Evolutionary conservation across 148 eudicot species (phyloP).

Genomic region (Arctostaphylos glauca): DNA sequence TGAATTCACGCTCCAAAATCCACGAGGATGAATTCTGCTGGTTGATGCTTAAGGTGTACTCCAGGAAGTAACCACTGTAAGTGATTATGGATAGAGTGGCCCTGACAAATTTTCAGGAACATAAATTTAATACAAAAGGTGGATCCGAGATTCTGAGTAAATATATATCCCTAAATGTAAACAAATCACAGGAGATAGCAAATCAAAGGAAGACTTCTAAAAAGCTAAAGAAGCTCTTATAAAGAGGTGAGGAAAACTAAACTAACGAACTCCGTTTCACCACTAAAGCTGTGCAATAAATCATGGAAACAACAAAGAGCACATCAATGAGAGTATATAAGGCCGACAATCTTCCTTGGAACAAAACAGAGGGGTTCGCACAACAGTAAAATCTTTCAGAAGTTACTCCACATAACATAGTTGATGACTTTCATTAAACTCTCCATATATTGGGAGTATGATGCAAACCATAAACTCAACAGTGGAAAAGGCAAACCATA

Average conservation of each 20-base stretch:
- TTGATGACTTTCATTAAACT: neutral
- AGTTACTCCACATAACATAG: neutral
- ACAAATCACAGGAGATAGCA: neutral
- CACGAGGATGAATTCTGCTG: conserved; percentile 60
- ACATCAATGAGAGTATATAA: neutral
- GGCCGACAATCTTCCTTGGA: neutral
- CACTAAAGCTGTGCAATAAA: neutral
- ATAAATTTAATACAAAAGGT: neutral
- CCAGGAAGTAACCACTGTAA: conserved; percentile 66
- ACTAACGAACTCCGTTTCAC: neutral
- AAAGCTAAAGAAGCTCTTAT: neutral
- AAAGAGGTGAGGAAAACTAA: neutral
- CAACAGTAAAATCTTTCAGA: neutral
- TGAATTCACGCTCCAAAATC: conserved; percentile 72
- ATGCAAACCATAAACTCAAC: neutral
- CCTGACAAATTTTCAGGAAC: conserved; percentile 33
- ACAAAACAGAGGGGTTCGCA: neutral
- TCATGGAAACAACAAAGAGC: neutral
- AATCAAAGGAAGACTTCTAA: neutral
- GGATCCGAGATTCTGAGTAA: neutral
- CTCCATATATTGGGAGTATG: neutral
- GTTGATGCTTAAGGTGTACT: conserved; percentile 56
- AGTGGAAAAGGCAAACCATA: neutral
- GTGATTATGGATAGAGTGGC: conserved; percentile 63
- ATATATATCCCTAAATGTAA: neutral